Base-by-base conservation (phyloP, 148 eudicot species). In the Arbutus unedo region DNA sequence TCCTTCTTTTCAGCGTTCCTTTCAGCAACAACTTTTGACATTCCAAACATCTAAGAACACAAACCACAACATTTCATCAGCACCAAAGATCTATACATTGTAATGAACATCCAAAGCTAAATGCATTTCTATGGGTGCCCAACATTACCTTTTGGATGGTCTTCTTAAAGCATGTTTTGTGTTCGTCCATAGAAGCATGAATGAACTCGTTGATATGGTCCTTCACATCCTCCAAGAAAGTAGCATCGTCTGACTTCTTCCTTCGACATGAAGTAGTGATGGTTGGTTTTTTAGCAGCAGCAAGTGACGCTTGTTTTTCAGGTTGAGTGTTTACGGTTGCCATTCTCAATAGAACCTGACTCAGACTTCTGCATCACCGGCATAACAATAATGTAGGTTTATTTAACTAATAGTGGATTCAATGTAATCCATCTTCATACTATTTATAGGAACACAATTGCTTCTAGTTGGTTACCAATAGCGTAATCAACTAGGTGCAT, bases 191-290 rank as follows among this genome's bases (percentile, higher is more conserved):
- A 41, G 98, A 95, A 84, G 96, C 96, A 82, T 91, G 76, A 71
- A 92, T 85, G 84, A 95, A 95, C 85, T 95, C 98, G 73, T 93
- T 91, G 53, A 95, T 95, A 84, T 93, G 98, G 72, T 92, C 98
- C 84, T 85, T 95, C 14, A 95, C 84, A 85, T 93, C 98, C 88
- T 93, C 89, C 21, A 92, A 54, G 80, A 95, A 93, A 83, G 88
- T 89, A 21, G 94, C 93, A n/a, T 87, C 85, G 6, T 95, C 96
- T 25, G 85, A 90, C 82, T 90, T 93, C 95, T 92, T 95, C 90
- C 83, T 93, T 50, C 98, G 87, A 68, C 98, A 91, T 55, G 98
- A 95, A 76, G 89, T 77, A 76, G 89, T 77, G 21, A 82, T 76
- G 3, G 88, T 87, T 62, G 93, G 88, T 51, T 81, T 83, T 38